phyloP scores from a whole-genome alignment of 495 filamentous ascomycete genomes.

The Trichoderma gamsii region DNA sequence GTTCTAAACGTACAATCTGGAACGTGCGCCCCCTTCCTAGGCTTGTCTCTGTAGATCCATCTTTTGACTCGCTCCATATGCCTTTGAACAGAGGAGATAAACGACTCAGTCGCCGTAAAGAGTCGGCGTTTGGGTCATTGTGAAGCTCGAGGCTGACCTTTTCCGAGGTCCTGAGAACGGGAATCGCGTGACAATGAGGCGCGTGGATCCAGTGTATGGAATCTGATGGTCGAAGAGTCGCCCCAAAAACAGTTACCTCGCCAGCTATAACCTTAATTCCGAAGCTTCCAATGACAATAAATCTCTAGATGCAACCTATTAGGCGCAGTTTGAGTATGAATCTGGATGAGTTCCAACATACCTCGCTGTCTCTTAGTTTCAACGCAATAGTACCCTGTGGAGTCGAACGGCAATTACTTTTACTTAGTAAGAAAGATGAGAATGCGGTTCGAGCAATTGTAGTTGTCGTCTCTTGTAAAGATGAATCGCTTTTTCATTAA shows the following conservation, averaged over 20 bases:
- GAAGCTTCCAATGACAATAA: slow-evolving; percentile 68
- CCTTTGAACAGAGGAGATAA: slow-evolving; percentile 65
- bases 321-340: background rate
- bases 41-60: slow-evolving; percentile 13
- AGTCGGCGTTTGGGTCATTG: slow-evolving; percentile 44
- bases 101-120: slow-evolving; percentile 50
- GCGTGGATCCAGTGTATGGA: slow-evolving; percentile 58
- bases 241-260: slow-evolving; percentile 61
- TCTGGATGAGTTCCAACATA: slow-evolving; percentile 20
- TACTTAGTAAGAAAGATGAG: slow-evolving; percentile 41
- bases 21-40: slow-evolving; percentile 26
- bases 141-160: slow-evolving; percentile 45
- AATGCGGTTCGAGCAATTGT: slow-evolving; percentile 24
- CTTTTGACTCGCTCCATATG: slow-evolving; percentile 57
- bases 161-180: slow-evolving; percentile 56
- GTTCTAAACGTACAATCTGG: slow-evolving; percentile 32
- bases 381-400: slow-evolving; percentile 32
- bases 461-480: background rate
- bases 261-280: slow-evolving; percentile 57
- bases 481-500: background rate
- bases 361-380: slow-evolving; percentile 42
- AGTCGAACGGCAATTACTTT: slow-evolving; percentile 35
- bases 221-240: slow-evolving; percentile 51
- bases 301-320: slow-evolving; percentile 39
- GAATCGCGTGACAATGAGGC: slow-evolving; percentile 70